Conservation (phyloP, 768 basidiomycete genomes). For the Mrakia blollopis region DNA sequence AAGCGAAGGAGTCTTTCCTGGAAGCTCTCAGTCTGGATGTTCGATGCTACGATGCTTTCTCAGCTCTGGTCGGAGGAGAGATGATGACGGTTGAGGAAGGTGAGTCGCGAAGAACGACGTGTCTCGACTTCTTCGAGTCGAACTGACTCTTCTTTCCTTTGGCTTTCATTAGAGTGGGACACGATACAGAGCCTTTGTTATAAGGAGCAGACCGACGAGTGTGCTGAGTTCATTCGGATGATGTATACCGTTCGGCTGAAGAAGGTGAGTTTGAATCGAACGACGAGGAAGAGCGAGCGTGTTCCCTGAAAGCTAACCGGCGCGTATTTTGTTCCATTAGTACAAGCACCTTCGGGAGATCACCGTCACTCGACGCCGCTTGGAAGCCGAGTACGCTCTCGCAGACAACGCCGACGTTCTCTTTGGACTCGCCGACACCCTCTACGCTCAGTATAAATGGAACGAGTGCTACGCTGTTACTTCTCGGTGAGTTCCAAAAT, state of each 20-base stretch:
- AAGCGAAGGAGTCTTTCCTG: constrained; percentile 92
- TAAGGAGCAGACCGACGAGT: constrained; percentile 73
- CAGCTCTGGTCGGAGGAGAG: constrained; percentile 79
- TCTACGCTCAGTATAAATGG: constrained; percentile 84
- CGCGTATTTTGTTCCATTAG: constrained; percentile 36
- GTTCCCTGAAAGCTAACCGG: background rate
- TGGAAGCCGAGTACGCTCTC: constrained; percentile 76
- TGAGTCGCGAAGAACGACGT: constrained; percentile 40
- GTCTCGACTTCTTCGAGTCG: background rate
- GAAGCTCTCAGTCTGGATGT: constrained; percentile 91
- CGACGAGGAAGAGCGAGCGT: background rate
- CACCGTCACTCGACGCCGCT: constrained; percentile 65
- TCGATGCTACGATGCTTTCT: constrained; percentile 94
- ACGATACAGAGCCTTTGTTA: constrained; percentile 83
- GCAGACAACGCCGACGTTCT: constrained; percentile 89
- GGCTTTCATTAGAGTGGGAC: constrained; percentile 74
- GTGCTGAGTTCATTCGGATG: constrained; percentile 83
- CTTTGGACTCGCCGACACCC: constrained; percentile 80
- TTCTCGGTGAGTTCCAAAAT: constrained; percentile 57
- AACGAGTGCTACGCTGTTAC: constrained; percentile 91
- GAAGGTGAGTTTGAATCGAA: constrained; percentile 50
- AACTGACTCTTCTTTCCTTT: background rate
- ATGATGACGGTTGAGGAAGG: constrained; percentile 98
- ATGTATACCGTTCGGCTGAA: constrained; percentile 88
- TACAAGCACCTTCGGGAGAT: constrained; percentile 80